Evolutionary conservation across 495 filamentous ascomycete species (phyloP).

Genomic region (Aspergillus saccharolyticus): DNA sequence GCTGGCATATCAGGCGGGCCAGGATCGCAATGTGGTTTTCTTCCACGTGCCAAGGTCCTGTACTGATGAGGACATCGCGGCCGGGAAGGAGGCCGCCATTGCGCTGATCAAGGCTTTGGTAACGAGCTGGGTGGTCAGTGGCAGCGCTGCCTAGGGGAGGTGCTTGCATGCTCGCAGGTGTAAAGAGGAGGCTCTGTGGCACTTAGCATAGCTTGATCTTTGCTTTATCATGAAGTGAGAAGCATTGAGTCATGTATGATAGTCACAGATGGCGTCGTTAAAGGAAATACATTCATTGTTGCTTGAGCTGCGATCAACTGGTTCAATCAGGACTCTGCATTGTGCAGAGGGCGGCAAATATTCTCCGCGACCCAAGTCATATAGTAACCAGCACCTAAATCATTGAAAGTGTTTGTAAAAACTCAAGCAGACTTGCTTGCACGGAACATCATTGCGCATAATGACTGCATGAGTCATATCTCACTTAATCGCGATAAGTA

Average conservation of each 20-base stretch:
- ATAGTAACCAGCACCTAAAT: too few relatives aligned
- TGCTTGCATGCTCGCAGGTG: not conserved
- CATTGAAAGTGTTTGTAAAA: too few relatives aligned
- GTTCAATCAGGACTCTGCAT: not conserved
- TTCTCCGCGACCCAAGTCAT: too few relatives aligned
- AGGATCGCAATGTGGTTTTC: constrained; percentile 61
- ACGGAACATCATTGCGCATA: not conserved
- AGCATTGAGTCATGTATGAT: not conserved
- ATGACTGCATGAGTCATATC: too few relatives aligned
- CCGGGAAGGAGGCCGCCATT: constrained; percentile 59
- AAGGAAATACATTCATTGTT: not conserved
- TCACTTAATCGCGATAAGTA: not conserved
- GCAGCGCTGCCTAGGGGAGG: not conserved
- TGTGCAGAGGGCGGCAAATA: too few relatives aligned
- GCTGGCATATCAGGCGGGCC: constrained; percentile 42
- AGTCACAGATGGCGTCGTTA: not conserved
- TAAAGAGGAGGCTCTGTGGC: not conserved
- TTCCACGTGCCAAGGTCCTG: constrained; percentile 68
- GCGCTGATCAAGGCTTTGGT: constrained; percentile 67
- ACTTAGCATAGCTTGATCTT: not conserved
- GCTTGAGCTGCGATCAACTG: not conserved
- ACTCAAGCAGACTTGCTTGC: too few relatives aligned
- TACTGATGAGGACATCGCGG: constrained; percentile 48
- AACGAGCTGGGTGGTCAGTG: constrained; percentile 39
- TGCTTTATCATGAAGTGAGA: not conserved